Evolutionary conservation across 2,329 filamentous ascomycete genomes (phyloP).

Genomic region (Atkinsonella hypoxylon): DNA sequence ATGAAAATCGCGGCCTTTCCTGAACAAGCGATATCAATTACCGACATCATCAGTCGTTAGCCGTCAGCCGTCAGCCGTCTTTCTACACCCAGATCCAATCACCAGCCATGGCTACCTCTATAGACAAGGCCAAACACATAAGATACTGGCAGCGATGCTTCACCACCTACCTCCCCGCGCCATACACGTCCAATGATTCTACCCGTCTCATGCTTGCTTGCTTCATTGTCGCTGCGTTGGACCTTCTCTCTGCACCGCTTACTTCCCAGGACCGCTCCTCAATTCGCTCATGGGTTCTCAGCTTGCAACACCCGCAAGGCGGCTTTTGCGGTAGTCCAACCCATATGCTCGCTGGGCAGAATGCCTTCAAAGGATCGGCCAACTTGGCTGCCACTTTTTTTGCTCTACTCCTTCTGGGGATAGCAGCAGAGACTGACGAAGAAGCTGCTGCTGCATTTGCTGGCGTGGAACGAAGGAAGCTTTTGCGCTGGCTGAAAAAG

Average conservation of each 20-base stretch:
- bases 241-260: conserved; percentile 60
- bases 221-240: conserved; percentile 78
- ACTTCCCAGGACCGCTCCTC: conserved; percentile 28
- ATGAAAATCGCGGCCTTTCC: too few relatives aligned
- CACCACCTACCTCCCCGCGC: conserved; percentile 64
- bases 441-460: conserved; percentile 35
- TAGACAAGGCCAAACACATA: conserved; percentile 58
- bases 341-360: conserved; percentile 32
- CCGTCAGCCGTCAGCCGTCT: too few relatives aligned
- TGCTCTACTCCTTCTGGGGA: conserved; percentile 61
- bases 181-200: conserved; percentile 82
- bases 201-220: conserved; percentile 81
- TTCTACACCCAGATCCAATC: neutral
- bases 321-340: conserved; percentile 83
- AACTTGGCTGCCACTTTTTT: conserved; percentile 86
- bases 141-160: conserved; percentile 91
- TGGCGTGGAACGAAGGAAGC: conserved; percentile 54
- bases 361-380: conserved; percentile 37
- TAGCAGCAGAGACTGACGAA: conserved; percentile 29
- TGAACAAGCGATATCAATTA: too few relatives aligned
- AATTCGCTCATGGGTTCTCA: conserved; percentile 67
- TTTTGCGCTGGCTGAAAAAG: conserved; percentile 60
- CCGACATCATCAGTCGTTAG: too few relatives aligned
- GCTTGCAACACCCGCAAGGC: conserved; percentile 72
- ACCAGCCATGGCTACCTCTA: conserved; percentile 13